A percentile compares a stretch with the other conserved stretches of the same genome.
Evolutionary conservation across 805 yeast genomes (phyloP).

Genomic region (Candida ipomoeae): DNA sequence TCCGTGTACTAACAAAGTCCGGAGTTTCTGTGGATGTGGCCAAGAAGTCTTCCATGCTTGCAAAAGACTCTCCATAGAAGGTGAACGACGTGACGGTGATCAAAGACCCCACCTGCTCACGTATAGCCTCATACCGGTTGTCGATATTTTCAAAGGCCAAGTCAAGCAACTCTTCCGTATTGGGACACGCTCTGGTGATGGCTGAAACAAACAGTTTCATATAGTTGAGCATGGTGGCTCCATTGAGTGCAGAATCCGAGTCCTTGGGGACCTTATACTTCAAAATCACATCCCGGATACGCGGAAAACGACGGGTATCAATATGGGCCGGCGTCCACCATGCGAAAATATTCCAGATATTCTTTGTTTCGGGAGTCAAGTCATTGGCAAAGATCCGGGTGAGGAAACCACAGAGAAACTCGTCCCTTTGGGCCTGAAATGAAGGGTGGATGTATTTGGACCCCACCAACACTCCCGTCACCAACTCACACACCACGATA

Average conservation of each 20-base stretch:
- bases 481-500: conserved; percentile 66
- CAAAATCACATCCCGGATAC: conserved; percentile 42
- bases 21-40: conserved; percentile 23
- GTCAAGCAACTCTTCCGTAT: conserved; percentile 40
- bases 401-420: conserved; percentile 43
- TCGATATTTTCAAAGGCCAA: conserved; percentile 47
- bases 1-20: conserved; percentile 5
- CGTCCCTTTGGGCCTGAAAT: conserved; percentile 38
- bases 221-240: conserved; percentile 57
- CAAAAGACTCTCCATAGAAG: conserved; percentile 40
- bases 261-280: conserved; percentile 44
- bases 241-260: conserved; percentile 61
- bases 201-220: conserved; percentile 47
- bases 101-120: conserved; percentile 62
- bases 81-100: conserved; percentile 45
- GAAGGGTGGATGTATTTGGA: conserved; percentile 39
- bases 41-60: conserved; percentile 38
- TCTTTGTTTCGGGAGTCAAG: conserved; percentile 67
- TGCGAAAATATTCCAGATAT: conserved; percentile 70
- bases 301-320: conserved; percentile 64
- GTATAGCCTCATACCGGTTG: conserved; percentile 70
- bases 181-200: conserved; percentile 53
- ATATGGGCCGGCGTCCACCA: conserved; percentile 70
- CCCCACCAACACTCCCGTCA: conserved; percentile 58
- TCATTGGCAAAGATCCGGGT: conserved; percentile 47